Evolutionary conservation across 83 land plant species (phyloP).

Genomic region (Isoetes engelmannii): DNA sequence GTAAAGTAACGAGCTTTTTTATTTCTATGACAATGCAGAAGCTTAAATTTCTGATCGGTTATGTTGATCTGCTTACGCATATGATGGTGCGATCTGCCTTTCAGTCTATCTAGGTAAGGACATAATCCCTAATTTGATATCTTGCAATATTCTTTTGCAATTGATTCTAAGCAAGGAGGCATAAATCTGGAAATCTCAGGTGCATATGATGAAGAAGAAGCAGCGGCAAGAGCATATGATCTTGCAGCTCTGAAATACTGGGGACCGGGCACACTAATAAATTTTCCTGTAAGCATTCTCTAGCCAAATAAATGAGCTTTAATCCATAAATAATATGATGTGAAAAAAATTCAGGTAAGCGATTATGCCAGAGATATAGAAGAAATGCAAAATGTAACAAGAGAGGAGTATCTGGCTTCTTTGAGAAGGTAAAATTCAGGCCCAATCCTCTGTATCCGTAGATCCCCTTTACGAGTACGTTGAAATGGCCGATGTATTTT

Average conservation of each 20-base stretch:
- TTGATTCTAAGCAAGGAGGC: too few relatives aligned
- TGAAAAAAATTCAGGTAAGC: slow-evolving; percentile 47
- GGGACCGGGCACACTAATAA: slow-evolving; percentile 62
- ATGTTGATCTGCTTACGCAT: background rate
- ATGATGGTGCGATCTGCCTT: background rate
- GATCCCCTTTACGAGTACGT: background rate
- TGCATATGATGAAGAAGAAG: slow-evolving; percentile 67
- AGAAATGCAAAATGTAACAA: slow-evolving; percentile 84
- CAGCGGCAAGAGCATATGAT: slow-evolving; percentile 65
- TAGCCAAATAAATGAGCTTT: background rate
- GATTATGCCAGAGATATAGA: slow-evolving; percentile 90
- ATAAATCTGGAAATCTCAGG: slow-evolving; percentile 18
- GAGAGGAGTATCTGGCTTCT: slow-evolving; percentile 85
- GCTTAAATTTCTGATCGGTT: too few relatives aligned
- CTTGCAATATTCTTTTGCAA: too few relatives aligned
- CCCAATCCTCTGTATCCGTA: background rate
- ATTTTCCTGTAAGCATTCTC: slow-evolving; percentile 44
- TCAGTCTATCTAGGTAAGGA: background rate
- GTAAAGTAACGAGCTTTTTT: slow-evolving; percentile 14
- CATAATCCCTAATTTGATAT: background rate
- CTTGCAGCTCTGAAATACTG: slow-evolving; percentile 62
- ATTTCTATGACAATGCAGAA: too few relatives aligned
- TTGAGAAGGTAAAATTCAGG: slow-evolving; percentile 51
- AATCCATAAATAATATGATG: background rate
- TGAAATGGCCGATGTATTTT: slow-evolving; percentile 10